phyloP scores from a whole-genome alignment of 768 basidiomycete genomes.

The Lentinula sp. region DNA sequence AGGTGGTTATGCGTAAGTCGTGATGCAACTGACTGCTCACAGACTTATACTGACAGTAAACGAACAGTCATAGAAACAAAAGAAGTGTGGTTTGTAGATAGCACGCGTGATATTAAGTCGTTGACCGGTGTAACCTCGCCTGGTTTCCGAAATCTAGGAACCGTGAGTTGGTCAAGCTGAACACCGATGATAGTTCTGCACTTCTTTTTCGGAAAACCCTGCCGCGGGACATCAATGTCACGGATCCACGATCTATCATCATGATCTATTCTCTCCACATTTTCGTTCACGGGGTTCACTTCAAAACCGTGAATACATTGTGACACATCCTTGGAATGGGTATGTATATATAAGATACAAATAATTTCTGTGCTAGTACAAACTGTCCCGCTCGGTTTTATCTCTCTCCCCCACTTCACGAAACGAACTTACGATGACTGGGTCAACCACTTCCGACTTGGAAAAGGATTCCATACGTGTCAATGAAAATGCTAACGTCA shows the following conservation, averaged over 20 bases:
- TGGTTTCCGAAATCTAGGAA: background rate
- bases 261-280: background rate
- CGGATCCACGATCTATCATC: background rate
- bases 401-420: background rate
- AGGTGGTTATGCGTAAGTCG: background rate
- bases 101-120: background rate
- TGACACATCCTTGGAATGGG: background rate
- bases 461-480: slow-evolving; percentile 27
- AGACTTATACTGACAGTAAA: too few species aligned
- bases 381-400: background rate
- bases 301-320: background rate
- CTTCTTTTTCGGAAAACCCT: background rate
- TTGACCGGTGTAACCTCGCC: background rate
- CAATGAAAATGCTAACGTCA: slow-evolving; percentile 10
- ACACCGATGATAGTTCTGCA: background rate
- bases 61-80: too few species aligned
- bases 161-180: background rate
- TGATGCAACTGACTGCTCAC: too few species aligned
- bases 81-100: too few species aligned
- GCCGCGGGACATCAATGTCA: background rate
- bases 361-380: background rate
- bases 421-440: background rate
- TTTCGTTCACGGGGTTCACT: background rate
- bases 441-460: slow-evolving; percentile 12
- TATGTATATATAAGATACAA: background rate